Evolutionary conservation across 2,329 filamentous ascomycete genomes (phyloP).

Genomic region (Domatiomyces globalis): DNA sequence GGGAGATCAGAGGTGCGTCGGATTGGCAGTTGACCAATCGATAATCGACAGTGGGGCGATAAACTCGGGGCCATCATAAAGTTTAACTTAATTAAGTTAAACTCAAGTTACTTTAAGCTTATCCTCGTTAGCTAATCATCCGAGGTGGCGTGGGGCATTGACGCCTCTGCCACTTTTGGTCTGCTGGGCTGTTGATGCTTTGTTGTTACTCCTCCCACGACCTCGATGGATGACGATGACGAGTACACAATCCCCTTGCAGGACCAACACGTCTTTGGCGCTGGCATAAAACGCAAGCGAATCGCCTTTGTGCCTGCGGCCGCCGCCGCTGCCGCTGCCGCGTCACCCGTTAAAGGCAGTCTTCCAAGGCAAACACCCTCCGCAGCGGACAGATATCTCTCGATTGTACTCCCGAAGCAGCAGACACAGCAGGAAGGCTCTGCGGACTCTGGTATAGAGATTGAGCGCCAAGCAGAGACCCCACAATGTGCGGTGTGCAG

Average conservation of each 20-base stretch:
- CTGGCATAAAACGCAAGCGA: constrained; percentile 47
- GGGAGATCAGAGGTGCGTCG: no score
- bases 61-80: no score
- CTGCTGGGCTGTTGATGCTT: neutral
- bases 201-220: neutral
- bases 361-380: constrained; percentile 11
- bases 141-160: no score
- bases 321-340: constrained; percentile 14
- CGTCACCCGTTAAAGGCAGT: constrained; percentile 4
- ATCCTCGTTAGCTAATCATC: no score
- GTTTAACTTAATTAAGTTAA: no score
- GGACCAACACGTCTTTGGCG: constrained; percentile 47
- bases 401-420: constrained; percentile 29
- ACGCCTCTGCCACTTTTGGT: neutral
- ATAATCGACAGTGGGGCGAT: no score
- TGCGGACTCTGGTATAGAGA: neutral
- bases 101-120: no score
- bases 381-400: constrained; percentile 31
- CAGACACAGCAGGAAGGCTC: constrained; percentile 1
- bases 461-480: neutral
- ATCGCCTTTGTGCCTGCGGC: constrained; percentile 46
- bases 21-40: no score
- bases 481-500: constrained; percentile 42
- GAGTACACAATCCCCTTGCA: constrained; percentile 44
- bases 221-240: constrained; percentile 33